Conservation (phyloP, 176 grass and related monocot genomes). For the Miscanthus lutarioriparius region DNA sequence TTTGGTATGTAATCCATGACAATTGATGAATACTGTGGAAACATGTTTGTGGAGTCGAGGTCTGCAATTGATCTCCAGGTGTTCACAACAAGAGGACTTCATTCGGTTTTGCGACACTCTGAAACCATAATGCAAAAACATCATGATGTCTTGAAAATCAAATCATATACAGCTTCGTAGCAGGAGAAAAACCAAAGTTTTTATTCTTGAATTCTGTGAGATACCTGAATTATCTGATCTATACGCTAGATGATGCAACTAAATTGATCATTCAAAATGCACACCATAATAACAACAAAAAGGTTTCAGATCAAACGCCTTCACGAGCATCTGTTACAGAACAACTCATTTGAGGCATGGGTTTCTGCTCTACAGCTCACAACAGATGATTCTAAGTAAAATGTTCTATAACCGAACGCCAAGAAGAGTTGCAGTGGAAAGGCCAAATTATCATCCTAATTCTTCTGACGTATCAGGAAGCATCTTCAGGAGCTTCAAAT, state of each 20-base stretch:
- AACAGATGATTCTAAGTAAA: slow-evolving; percentile 27
- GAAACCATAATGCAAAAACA: background rate
- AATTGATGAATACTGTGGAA: background rate
- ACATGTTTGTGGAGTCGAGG: slow-evolving; percentile 20
- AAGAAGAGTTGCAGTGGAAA: background rate
- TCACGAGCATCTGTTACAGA: slow-evolving; percentile 21
- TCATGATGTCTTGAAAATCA: background rate
- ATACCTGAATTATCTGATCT: background rate
- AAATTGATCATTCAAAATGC: background rate
- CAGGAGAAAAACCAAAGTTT: background rate
- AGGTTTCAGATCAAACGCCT: slow-evolving; percentile 21
- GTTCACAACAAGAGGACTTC: background rate
- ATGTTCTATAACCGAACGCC: background rate
- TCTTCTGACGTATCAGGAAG: slow-evolving; percentile 18
- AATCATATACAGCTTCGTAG: background rate
- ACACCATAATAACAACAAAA: background rate
- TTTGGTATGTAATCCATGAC: too few relatives aligned
- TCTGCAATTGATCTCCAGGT: background rate
- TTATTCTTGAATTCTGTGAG: background rate
- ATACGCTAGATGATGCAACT: background rate
- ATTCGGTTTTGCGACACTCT: background rate
- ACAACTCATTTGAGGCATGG: background rate
- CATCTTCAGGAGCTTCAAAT: background rate
- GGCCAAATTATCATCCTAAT: slow-evolving; percentile 28
- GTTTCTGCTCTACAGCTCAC: slow-evolving; percentile 4